phyloP scores from a whole-genome alignment of 2,329 filamentous ascomycete species.

The Penicillium sp. region DNA sequence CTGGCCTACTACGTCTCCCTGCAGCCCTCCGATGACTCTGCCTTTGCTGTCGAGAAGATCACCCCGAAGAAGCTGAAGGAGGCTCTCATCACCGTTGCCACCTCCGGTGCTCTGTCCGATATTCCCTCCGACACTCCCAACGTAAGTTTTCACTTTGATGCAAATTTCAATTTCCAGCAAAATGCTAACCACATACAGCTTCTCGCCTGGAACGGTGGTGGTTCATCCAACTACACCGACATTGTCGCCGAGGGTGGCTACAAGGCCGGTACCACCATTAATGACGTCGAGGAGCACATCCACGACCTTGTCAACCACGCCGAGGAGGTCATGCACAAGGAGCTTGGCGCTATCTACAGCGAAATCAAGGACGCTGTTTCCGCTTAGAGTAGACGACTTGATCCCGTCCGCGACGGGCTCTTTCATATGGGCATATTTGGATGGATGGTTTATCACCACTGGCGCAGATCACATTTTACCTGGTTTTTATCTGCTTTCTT shows the following conservation, averaged over 20 bases:
- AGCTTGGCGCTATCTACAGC: slow-evolving; percentile 54
- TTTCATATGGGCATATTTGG: slow-evolving; percentile 26
- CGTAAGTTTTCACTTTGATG: slow-evolving; percentile 49
- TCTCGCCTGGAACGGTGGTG: slow-evolving; percentile 98
- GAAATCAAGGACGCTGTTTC: slow-evolving; percentile 46
- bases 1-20: slow-evolving; percentile 98
- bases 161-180: not conserved
- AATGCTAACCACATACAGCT: slow-evolving; percentile 54
- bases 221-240: slow-evolving; percentile 84
- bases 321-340: slow-evolving; percentile 47
- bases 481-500: slow-evolving; percentile 16
- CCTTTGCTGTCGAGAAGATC: slow-evolving; percentile 85
- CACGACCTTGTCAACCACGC: slow-evolving; percentile 53
- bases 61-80: slow-evolving; percentile 94
- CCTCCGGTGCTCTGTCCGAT: slow-evolving; percentile 75
- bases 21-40: slow-evolving; percentile 86
- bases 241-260: slow-evolving; percentile 78
- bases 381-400: slow-evolving; percentile 48
- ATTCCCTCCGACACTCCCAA: slow-evolving; percentile 88
- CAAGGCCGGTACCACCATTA: slow-evolving; percentile 48
- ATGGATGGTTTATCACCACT: slow-evolving; percentile 33
- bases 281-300: slow-evolving; percentile 42
- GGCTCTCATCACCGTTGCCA: slow-evolving; percentile 81
- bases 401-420: slow-evolving; percentile 25
- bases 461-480: slow-evolving; percentile 33